phyloP scores from a whole-genome alignment of 2,329 filamentous ascomycete species.

The Coniochaeta sp. region DNA sequence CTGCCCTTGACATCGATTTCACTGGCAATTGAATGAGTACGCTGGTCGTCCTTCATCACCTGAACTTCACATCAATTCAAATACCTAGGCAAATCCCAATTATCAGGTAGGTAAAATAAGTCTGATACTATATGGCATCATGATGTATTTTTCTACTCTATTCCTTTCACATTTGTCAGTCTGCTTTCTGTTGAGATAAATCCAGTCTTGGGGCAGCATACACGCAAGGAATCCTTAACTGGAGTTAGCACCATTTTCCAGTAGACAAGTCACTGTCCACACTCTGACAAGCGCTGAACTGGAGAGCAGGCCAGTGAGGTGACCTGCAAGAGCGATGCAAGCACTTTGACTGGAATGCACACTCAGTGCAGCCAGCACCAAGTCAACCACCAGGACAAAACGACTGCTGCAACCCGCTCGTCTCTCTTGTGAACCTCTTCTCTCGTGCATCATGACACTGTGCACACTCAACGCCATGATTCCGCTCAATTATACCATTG shows the following conservation, averaged over 20 bases:
- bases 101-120: too few relatives aligned
- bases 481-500: neutral
- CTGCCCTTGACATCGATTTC: too few relatives aligned
- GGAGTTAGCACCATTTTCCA: neutral
- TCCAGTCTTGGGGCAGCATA: too few relatives aligned
- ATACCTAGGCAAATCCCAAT: too few relatives aligned
- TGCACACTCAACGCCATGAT: neutral
- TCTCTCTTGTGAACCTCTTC: neutral
- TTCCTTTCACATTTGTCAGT: too few relatives aligned
- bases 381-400: neutral
- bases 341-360: constrained; percentile 1
- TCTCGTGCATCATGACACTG: neutral
- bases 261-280: neutral
- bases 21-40: too few relatives aligned
- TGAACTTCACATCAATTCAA: too few relatives aligned
- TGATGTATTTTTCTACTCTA: too few relatives aligned
- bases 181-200: too few relatives aligned
- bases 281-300: neutral
- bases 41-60: too few relatives aligned
- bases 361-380: neutral
- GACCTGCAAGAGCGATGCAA: neutral
- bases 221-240: too few relatives aligned
- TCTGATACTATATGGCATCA: too few relatives aligned
- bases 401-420: neutral
- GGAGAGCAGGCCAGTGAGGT: neutral